Evolutionary conservation across 805 yeast genomes (phyloP).

Genomic region (Ascoidea tarda): DNA sequence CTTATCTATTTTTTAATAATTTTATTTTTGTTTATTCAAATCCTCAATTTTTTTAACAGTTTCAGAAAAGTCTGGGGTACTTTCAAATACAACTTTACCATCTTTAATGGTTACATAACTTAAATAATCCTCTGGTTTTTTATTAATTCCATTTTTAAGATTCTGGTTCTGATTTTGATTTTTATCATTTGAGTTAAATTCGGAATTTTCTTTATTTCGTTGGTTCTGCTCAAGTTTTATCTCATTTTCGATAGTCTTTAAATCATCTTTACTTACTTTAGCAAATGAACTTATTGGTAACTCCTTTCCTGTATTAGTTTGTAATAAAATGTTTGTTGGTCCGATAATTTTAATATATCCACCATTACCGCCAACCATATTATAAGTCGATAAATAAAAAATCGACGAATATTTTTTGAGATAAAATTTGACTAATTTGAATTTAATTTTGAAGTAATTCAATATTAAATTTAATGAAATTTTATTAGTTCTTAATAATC

Average conservation of each 20-base stretch:
- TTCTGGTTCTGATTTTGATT: background rate
- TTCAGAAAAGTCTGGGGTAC: constrained; percentile 2
- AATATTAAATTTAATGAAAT: background rate
- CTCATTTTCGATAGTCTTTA: background rate
- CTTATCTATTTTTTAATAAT: too few relatives aligned
- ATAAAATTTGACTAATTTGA: too few relatives aligned
- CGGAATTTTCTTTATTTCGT: background rate
- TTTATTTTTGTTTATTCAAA: too few relatives aligned
- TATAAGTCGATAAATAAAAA: too few relatives aligned
- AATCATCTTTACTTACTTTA: too few relatives aligned
- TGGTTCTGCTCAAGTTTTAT: background rate
- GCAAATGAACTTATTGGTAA: too few relatives aligned
- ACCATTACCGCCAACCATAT: background rate
- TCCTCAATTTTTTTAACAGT: background rate
- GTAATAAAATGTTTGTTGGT: background rate
- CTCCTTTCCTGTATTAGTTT: background rate
- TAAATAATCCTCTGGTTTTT: constrained; percentile 21
- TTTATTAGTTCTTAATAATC: background rate
- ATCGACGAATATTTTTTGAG: background rate
- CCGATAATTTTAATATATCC: background rate
- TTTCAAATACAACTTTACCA: constrained; percentile 12
- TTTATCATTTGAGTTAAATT: background rate
- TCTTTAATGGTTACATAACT: constrained; percentile 23
- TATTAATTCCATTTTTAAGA: background rate
- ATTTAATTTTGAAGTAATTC: too few relatives aligned